A percentile compares a stretch with the other conserved stretches of the same genome.
phyloP scores from a whole-genome alignment of 2,329 filamentous ascomycete species.

The Fusarium mexicanum region DNA sequence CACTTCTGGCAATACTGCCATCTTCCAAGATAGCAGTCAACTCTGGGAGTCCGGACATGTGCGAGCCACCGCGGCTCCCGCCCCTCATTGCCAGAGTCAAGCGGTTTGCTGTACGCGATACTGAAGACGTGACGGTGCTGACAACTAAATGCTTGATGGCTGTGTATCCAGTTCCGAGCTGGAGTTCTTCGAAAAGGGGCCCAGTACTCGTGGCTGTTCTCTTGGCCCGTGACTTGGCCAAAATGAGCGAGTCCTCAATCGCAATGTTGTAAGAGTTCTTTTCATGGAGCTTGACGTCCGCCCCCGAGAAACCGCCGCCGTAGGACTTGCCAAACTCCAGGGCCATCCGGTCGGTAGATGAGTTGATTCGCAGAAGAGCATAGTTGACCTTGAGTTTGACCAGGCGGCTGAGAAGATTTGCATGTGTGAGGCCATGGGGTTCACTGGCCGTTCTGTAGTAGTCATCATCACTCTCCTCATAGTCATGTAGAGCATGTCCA shows the following conservation, averaged over 20 bases:
- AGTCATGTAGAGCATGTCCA: constrained; percentile 6
- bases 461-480: background rate
- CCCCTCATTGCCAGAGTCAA: background rate
- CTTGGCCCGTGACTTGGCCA: background rate
- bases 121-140: constrained; percentile 19
- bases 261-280: background rate
- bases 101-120: constrained; percentile 20
- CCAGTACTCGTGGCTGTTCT: constrained; percentile 4
- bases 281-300: background rate
- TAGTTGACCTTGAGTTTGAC: constrained; percentile 13
- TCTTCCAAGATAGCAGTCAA: background rate
- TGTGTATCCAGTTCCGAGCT: constrained; percentile 3
- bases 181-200: constrained; percentile 10
- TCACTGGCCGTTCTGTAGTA: background rate
- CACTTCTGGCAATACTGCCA: background rate
- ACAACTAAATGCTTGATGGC: constrained; percentile 16
- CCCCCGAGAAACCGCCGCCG: background rate
- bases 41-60: background rate
- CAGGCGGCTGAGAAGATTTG: background rate
- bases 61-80: background rate
- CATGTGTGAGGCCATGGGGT: background rate
- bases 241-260: background rate
- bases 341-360: background rate
- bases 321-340: background rate
- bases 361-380: constrained; percentile 11